phyloP scores from a whole-genome alignment of 2,329 filamentous ascomycete species.

The Endothia cerciana region DNA sequence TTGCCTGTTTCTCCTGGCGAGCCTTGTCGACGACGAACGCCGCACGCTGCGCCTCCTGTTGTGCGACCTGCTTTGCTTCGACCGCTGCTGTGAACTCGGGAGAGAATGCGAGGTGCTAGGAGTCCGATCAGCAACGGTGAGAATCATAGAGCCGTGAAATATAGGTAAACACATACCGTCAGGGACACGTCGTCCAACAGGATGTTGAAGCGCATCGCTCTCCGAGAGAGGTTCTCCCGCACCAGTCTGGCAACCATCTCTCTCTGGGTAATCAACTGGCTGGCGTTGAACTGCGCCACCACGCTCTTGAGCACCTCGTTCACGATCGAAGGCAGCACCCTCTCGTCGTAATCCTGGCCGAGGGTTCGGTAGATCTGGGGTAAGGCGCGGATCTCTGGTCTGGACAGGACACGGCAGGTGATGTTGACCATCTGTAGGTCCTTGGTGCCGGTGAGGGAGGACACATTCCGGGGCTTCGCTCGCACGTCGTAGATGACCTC shows the following conservation, averaged over 20 bases:
- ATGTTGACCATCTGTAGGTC: slow-evolving; percentile 99
- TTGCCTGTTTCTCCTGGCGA: slow-evolving; percentile 98
- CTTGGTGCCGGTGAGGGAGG: slow-evolving; percentile 97
- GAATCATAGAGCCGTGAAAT: no score
- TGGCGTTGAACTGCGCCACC: slow-evolving; percentile 98
- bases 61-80: slow-evolving; percentile 74
- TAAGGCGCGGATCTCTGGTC: slow-evolving; percentile 83
- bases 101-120: slow-evolving; percentile 71
- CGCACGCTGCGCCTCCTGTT: slow-evolving; percentile 94
- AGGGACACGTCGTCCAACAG: slow-evolving; percentile 95
- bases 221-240: slow-evolving; percentile 86
- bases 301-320: slow-evolving; percentile 99
- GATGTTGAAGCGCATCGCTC: slow-evolving; percentile 96
- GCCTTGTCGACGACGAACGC: slow-evolving; percentile 99
- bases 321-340: slow-evolving; percentile 94
- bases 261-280: slow-evolving; percentile 97
- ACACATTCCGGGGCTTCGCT: slow-evolving; percentile 94
- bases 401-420: slow-evolving; percentile 96
- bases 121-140: slow-evolving; percentile 33
- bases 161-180: slow-evolving; percentile 65
- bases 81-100: slow-evolving; percentile 75
- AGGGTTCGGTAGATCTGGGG: slow-evolving; percentile 97
- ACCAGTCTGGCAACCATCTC: slow-evolving; percentile 93
- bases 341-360: slow-evolving; percentile 94
- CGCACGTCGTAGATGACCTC: slow-evolving; percentile 97